Conservation (phyloP, 805 yeast genomes). For the Tanozyma kutaoensis region DNA sequence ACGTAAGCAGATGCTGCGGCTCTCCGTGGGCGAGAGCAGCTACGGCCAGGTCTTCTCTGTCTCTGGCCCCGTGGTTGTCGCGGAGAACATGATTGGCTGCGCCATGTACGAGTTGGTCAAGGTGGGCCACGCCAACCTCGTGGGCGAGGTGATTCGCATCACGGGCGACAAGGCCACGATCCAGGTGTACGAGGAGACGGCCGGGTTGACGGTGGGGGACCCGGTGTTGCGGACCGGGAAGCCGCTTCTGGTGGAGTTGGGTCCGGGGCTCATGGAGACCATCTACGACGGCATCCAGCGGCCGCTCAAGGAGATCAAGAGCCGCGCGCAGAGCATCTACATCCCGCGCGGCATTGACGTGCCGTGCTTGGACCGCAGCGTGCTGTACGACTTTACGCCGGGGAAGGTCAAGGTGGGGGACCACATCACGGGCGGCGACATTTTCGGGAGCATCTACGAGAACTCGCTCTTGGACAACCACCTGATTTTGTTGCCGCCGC, state of each 20-base stretch:
- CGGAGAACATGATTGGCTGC: conserved; percentile 98
- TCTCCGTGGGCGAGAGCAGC: conserved; percentile 65
- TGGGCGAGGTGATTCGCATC: conserved; percentile 97
- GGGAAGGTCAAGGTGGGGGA: conserved; percentile 77
- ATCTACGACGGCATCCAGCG: conserved; percentile 99
- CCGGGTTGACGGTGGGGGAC: conserved; percentile 98
- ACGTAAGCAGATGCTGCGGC: conserved; percentile 81
- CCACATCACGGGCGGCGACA: conserved; percentile 97
- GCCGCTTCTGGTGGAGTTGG: conserved; percentile 97
- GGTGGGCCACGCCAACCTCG: conserved; percentile 93
- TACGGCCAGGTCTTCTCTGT: conserved; percentile 89
- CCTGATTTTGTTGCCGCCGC: conserved; percentile 91
- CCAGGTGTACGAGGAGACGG: conserved; percentile 98
- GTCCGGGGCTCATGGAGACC: conserved; percentile 99
- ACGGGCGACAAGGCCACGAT: conserved; percentile 95
- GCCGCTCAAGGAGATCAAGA: conserved; percentile 89
- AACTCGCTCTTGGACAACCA: conserved; percentile 88
- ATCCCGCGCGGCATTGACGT: conserved; percentile 98
- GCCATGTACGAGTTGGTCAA: conserved; percentile 98
- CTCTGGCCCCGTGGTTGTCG: conserved; percentile 95
- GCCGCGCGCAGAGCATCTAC: conserved; percentile 79
- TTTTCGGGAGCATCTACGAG: conserved; percentile 86
- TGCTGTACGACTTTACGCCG: conserved; percentile 80
- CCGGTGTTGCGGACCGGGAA: conserved; percentile 97
- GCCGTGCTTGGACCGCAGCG: conserved; percentile 80